Evolutionary conservation across 805 yeast genomes (phyloP), one percentile per base, ranked within the genome.

Genomic region (Saturnispora besseyi): DNA sequence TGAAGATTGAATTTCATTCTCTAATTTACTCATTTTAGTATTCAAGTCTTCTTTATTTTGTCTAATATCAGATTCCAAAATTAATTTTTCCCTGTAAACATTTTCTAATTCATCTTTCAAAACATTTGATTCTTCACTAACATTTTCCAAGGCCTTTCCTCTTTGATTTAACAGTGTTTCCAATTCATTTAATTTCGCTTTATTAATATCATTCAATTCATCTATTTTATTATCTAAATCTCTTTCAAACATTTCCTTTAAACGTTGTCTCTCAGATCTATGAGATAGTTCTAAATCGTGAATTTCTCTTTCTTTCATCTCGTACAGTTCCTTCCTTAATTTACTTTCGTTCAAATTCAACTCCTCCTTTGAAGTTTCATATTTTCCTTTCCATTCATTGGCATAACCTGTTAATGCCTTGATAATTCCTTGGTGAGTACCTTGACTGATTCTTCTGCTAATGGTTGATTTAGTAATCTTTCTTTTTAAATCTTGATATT

Each of bases 201-300:
- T 18, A 12, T 52, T 8, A 15, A 36, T 13, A 1, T 22, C n/a
- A 18, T 43, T 52, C 12, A 49, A 18, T 6, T 45, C 45, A 12
- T 46, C 52, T 3, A 70, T 45, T 45, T 60, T 64, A 5, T 57
- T 55, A 32, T 66, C 70, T 44, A 67, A 68, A 34, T 63, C 65
- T n/a, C 52, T 53, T 0, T 70, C 62, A 12, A 69, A 51, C 22
- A 59, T 62, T 43, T 62, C 66, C 44, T 63, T 66, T 10, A 72
- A 44, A 4, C 64, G 62, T n/a, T 60, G 59, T 1, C 72, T 38
- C 22, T 68, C 65, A 10, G 56, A 50, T 29, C 60, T 59, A 45
- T 74, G 63, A 34, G 67, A 62, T 1, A 55, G 53, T 3, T 67
- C 67, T 31, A 73, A 62, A 24, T 73, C 70, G n/a, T 66, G 62